Evolutionary conservation across 306 rosid genomes (phyloP), one percentile per base, ranked within the genome.

Genomic region (Luffa acutangula): DNA sequence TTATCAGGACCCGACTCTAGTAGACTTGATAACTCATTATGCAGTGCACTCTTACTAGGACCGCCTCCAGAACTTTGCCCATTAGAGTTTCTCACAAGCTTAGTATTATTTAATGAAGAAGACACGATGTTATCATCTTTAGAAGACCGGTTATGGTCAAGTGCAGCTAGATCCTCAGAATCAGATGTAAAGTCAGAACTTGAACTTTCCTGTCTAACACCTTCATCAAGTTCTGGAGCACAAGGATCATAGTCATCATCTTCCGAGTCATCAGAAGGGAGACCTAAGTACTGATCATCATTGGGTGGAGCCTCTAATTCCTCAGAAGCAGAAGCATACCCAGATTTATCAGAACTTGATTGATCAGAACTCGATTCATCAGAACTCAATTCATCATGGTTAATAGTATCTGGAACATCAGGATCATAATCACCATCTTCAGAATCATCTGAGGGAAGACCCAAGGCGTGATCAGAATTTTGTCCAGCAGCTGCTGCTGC

Each of bases 161-260:
- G 81, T 83, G 89, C 88, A 52, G 87, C 90, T 46, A 93, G 93
- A 90, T 96, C 98, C 93, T 96, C 99, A 11, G 97, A 90, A 82
- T 93, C 99, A 25, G 99, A 96, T 1, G 97, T 87, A 83, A 93
- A 93, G 83, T 96, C 98, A 82, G 98, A 96, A 83, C 92, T 89
- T 75, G 97, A 96, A 84, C 92, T 90, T 86, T 85, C 89, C 79
- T 84, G 83, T 41, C 79, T 67, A 31, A 54, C 87, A 75, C 76
- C 84, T 46, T 36, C 84, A 43, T 74, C 87, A 66, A 43, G 56
- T 62, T 82, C 93, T 78, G 83, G 84, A 82, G 86, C 90, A 79
- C 79, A 37, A 37, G 99, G 99, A 81, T 93, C 84, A 82, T 17
- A 96, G 80, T 93, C 92, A 76, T 88, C 85, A 83, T 96, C 99